Evolutionary conservation across 352 stramenopile species (phyloP).

Genomic region (Globisporangium middletonii): DNA sequence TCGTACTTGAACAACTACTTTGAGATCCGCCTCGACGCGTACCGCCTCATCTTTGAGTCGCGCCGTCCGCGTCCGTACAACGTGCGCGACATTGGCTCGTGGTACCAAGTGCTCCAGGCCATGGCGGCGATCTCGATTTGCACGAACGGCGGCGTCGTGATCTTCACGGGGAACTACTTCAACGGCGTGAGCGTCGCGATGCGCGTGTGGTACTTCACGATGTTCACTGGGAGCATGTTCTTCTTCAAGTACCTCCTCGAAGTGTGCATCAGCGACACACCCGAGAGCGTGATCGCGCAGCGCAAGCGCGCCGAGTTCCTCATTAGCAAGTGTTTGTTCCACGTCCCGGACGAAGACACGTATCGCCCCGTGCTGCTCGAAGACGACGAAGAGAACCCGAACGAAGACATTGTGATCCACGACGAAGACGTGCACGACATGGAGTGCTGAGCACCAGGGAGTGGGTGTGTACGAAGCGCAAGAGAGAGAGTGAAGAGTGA

Average conservation of each 20-base stretch:
- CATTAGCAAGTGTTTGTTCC: slow-evolving; percentile 82
- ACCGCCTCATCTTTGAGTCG: slow-evolving; percentile 78
- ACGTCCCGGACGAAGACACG: slow-evolving; percentile 68
- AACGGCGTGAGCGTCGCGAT: slow-evolving; percentile 39
- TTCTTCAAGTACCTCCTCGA: slow-evolving; percentile 80
- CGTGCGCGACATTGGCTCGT: slow-evolving; percentile 89
- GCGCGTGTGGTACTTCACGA: slow-evolving; percentile 75
- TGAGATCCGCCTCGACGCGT: slow-evolving; percentile 88
- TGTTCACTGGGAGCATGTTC: slow-evolving; percentile 79
- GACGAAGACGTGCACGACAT: slow-evolving; percentile 43
- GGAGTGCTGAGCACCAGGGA: not conserved
- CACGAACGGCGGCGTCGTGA: slow-evolving; percentile 91
- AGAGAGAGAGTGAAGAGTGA: not conserved
- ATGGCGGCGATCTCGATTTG: slow-evolving; percentile 90
- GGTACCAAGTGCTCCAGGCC: slow-evolving; percentile 86
- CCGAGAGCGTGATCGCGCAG: slow-evolving; percentile 67
- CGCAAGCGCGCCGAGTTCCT: slow-evolving; percentile 78
- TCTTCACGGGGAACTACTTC: slow-evolving; percentile 88
- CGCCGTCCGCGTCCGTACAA: slow-evolving; percentile 74
- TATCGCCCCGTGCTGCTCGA: slow-evolving; percentile 21
- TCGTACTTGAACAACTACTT: slow-evolving; percentile 92
- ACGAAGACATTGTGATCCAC: slow-evolving; percentile 48
- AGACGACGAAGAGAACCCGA: slow-evolving; percentile 25
- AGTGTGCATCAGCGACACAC: slow-evolving; percentile 66
- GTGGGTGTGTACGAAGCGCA: not conserved